phyloP scores from a whole-genome alignment of 1,139 yeast genomes.

The Scheffersomyces titani region DNA sequence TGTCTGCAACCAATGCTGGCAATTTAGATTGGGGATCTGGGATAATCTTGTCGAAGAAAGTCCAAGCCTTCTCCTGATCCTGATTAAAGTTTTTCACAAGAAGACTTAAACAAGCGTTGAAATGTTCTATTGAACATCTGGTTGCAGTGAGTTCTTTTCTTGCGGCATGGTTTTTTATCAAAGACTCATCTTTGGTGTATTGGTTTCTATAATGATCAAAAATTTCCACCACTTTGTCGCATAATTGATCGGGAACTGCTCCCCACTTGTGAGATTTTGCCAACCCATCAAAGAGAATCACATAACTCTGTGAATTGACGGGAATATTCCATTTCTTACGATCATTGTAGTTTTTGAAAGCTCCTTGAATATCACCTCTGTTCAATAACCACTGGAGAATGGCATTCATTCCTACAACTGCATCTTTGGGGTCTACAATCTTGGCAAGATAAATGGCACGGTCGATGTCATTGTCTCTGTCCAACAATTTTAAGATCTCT shows the following conservation, averaged over 20 bases:
- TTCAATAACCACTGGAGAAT: constrained; percentile 51
- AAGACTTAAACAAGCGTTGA: constrained; percentile 41
- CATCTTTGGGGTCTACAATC: constrained; percentile 47
- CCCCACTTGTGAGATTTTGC: constrained; percentile 45
- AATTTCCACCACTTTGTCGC: constrained; percentile 23
- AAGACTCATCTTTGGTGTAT: not conserved
- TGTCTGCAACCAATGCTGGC: constrained; percentile 28
- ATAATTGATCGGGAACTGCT: constrained; percentile 19
- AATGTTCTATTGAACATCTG: constrained; percentile 28
- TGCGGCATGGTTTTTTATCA: not conserved
- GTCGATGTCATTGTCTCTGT: constrained; percentile 41
- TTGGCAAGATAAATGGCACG: constrained; percentile 57
- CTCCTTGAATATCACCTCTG: constrained; percentile 40
- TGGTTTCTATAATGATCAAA: constrained; percentile 21
- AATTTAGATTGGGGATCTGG: constrained; percentile 16
- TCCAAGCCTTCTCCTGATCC: constrained; percentile 42
- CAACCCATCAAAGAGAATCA: constrained; percentile 59
- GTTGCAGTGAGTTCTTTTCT: constrained; percentile 2
- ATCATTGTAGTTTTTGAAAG: constrained; percentile 50
- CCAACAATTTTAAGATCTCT: constrained; percentile 53
- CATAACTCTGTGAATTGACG: constrained; percentile 53
- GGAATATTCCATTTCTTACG: constrained; percentile 64
- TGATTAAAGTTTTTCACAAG: constrained; percentile 34
- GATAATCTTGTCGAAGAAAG: constrained; percentile 33
- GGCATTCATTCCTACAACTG: constrained; percentile 63